phyloP scores from a whole-genome alignment of 345 rosid genomes.

The Populus deltoides region DNA sequence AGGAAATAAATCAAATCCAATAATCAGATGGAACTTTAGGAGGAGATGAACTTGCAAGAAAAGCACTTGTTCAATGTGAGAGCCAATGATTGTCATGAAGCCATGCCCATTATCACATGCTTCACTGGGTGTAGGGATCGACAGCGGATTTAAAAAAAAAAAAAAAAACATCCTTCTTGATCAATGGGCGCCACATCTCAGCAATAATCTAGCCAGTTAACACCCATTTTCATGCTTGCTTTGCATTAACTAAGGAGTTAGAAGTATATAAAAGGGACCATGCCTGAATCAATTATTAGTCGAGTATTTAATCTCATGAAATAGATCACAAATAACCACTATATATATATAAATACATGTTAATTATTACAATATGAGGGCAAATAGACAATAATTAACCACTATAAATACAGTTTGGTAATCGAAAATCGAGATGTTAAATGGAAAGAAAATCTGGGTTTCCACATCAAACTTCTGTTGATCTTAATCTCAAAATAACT shows the following conservation, averaged over 20 bases:
- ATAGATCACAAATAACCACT: no score
- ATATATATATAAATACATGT: no score
- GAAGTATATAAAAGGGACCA: not conserved
- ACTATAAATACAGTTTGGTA: no score
- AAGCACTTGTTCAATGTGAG: slow-evolving; percentile 12
- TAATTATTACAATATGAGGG: no score
- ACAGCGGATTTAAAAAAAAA: not conserved
- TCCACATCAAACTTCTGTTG: not conserved
- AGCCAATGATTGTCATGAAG: slow-evolving; percentile 33
- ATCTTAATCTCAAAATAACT: not conserved
- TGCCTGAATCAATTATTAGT: not conserved
- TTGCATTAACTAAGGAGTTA: not conserved
- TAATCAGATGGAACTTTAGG: not conserved
- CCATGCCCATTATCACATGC: slow-evolving; percentile 27
- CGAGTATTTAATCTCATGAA: not conserved
- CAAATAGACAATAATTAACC: not conserved
- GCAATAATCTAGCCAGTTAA: not conserved
- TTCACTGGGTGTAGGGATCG: not conserved
- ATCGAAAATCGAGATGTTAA: not conserved
- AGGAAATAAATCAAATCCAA: not conserved
- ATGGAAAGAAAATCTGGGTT: not conserved
- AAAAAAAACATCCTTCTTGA: not conserved
- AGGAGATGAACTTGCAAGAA: not conserved
- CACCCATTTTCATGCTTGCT: not conserved
- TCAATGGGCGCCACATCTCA: not conserved